phyloP scores from a whole-genome alignment of 2,329 filamentous ascomycete genomes.

The Mycocentrospora acerina region DNA sequence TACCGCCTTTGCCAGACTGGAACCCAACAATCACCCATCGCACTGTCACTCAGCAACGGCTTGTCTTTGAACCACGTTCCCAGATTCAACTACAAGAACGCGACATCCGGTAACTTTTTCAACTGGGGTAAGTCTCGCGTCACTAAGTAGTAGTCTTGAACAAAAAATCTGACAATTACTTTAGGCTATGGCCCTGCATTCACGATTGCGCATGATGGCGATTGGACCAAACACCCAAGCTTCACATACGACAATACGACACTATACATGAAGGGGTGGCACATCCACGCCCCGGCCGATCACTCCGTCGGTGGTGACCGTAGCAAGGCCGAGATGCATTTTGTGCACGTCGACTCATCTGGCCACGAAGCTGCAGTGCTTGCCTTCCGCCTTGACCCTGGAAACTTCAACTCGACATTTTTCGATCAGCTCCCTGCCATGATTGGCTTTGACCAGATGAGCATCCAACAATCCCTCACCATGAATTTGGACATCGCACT shows the following conservation, averaged over 20 bases:
- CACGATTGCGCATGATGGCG: constrained; percentile 40
- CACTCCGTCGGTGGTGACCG: constrained; percentile 49
- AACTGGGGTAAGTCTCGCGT: too few relatives aligned
- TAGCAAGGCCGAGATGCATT: constrained; percentile 52
- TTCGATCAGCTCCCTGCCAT: constrained; percentile 47
- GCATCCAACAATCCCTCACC: constrained; percentile 14
- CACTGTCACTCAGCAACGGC: constrained; percentile 44
- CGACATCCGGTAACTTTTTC: constrained; percentile 44
- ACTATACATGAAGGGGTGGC: constrained; percentile 53
- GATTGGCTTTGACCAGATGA: constrained; percentile 43
- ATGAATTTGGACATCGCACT: constrained; percentile 41
- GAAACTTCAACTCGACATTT: constrained; percentile 43
- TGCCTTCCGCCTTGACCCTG: constrained; percentile 50
- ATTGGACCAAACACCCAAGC: constrained; percentile 44
- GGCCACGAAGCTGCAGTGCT: constrained; percentile 50
- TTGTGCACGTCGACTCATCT: constrained; percentile 49
- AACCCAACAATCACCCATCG: constrained; percentile 54
- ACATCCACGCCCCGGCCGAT: constrained; percentile 55
- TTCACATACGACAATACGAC: constrained; percentile 51
- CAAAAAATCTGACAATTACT: too few relatives aligned
- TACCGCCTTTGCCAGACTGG: constrained; percentile 53
- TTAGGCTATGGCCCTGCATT: constrained; percentile 54
- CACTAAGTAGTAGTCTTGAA: too few relatives aligned
- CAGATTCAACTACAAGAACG: constrained; percentile 45
- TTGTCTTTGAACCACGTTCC: constrained; percentile 45